These are phyloP conservation scores for Streptanthus diversifolius DNA, from an alignment of 345 rosid species.

Conservation along the genomic window DNA sequence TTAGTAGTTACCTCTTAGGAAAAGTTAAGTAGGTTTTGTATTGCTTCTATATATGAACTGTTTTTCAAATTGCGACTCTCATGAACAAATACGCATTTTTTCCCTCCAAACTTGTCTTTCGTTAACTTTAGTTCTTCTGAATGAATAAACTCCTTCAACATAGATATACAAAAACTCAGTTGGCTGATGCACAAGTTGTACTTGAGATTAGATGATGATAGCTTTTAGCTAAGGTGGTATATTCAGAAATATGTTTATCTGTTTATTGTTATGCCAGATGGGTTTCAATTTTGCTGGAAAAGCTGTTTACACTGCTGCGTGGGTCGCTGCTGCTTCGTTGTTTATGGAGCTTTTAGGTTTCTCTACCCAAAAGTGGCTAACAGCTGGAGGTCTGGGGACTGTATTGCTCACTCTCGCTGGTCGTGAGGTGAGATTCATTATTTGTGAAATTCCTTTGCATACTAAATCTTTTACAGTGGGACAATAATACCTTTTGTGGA, in stretches of 20 bases:
- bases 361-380: conserved; percentile 90
- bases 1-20: not conserved
- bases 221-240: not conserved
- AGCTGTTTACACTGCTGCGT: conserved; percentile 79
- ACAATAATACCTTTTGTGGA: conserved; percentile 7
- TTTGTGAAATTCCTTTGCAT: conserved; percentile 12
- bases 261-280: conserved; percentile 58
- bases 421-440: conserved; percentile 62
- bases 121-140: not conserved
- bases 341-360: conserved; percentile 95
- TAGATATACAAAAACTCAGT: conserved; percentile 3
- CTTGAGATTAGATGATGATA: not conserved
- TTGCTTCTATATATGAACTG: not conserved
- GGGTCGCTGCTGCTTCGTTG: conserved; percentile 88
- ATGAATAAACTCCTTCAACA: not conserved
- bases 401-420: conserved; percentile 98
- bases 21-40: not conserved
- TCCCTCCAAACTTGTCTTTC: conserved; percentile 7
- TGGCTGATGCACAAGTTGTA: not conserved
- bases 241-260: conserved; percentile 2
- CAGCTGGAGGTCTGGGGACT: conserved; percentile 98
- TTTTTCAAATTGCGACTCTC: not conserved
- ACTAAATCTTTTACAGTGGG: not conserved
- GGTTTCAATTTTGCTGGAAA: conserved; percentile 89
- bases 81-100: conserved; percentile 2